phyloP scores from a whole-genome alignment of 257 asterid species.

The Parsonsia alboflavescens region DNA sequence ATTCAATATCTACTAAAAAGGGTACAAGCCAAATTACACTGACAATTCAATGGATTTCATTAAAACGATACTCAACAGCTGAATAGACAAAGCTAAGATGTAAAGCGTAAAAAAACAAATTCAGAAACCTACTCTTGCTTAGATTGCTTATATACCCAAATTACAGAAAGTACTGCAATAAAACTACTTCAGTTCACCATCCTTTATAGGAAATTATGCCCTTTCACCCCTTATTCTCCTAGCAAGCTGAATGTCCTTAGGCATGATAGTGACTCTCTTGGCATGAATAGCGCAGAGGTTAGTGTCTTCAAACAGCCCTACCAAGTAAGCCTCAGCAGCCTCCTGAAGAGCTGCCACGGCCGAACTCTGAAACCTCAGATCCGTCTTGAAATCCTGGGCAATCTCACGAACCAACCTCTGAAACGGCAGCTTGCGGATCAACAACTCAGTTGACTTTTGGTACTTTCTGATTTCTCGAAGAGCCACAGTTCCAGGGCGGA shows the following conservation, averaged over 20 bases:
- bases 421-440: constrained; percentile 30
- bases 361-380: constrained; percentile 35
- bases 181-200: neutral
- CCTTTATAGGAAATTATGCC: constrained; percentile 11
- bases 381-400: constrained; percentile 41
- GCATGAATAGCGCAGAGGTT: constrained; percentile 37
- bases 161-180: neutral
- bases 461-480: constrained; percentile 37
- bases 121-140: neutral
- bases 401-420: constrained; percentile 39
- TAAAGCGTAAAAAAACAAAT: neutral
- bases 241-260: constrained; percentile 35
- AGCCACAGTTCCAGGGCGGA: constrained; percentile 35
- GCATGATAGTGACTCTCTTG: constrained; percentile 36
- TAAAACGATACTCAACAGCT: neutral
- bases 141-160: constrained; percentile 4
- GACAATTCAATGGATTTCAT: neutral
- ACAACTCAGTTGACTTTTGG: constrained; percentile 32
- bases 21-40: neutral
- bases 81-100: neutral
- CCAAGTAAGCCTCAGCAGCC: constrained; percentile 33
- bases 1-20: no score
- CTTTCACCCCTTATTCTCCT: constrained; percentile 34
- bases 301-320: constrained; percentile 33
- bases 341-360: constrained; percentile 34